Base-by-base conservation (phyloP, 495 filamentous ascomycete species). In the Aspergillus nanangensis region DNA sequence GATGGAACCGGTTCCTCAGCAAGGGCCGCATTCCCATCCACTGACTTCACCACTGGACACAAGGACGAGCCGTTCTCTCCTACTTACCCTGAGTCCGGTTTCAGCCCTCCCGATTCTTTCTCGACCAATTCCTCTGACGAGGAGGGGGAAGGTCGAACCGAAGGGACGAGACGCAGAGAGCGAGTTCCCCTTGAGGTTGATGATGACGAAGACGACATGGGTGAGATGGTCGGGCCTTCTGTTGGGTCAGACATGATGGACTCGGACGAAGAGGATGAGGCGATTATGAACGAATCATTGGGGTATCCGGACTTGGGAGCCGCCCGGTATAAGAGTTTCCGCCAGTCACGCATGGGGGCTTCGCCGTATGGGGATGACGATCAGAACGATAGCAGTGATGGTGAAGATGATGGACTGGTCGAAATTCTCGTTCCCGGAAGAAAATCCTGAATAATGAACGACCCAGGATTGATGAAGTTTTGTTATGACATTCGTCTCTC, bases 141-240 rank as follows among this genome's bases (percentile, higher is more conserved):
- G 5, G 64, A 63, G 20, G 63, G 51, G 9, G 66, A 70, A 20
- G 65, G 63, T 17, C 58, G 55, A 11, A 25, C 54, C 2, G 68
- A 66, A 40, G 55, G 61, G n/a, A 48, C 59, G 20, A 48, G 63
- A 32, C 62, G 70, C 47, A 63, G 55, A 31, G 67, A 67, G 31
- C 70, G 70, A 14, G 57, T 70, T 13, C 71, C 71, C 3, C 56
- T 75, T 9, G 70, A 75, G 48, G 69, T 73, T 21, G 71, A 75
- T 8, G 71, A 74, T 25, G 71, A 72, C 14, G 70, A 74, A 19
- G 69, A 72, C 31, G 71, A 74, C 20, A 74, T 74, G 70, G 70
- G 70, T 5, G 70, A 74, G 46, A 74, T 74, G 70, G 67, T 74
- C 5, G 69, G 57, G 25, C 70, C 70, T 19, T 61, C 61, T 9